Evolutionary conservation across 2,329 filamentous ascomycete species (phyloP).

Genomic region (Fusarium sp.): DNA sequence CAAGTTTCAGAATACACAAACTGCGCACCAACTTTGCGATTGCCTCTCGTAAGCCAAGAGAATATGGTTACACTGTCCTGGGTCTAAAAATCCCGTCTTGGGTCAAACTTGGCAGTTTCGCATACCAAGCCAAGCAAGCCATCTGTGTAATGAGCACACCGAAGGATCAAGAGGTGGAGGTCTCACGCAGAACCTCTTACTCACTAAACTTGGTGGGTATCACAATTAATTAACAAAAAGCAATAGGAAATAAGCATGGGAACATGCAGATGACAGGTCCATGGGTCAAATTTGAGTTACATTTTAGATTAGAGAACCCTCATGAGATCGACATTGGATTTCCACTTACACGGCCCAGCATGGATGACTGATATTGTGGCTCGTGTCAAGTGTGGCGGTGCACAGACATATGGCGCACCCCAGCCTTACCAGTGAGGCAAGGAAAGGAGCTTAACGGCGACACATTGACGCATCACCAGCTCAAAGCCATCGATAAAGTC

Average conservation of each 20-base stretch:
- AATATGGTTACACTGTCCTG: conserved; percentile 1
- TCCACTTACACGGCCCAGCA: background rate
- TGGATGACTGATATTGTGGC: conserved; percentile 10
- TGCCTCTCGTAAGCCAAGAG: conserved; percentile 16
- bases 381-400: conserved; percentile 19
- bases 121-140: background rate
- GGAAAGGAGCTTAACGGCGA: conserved; percentile 38
- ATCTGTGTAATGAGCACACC: background rate
- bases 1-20: conserved; percentile 22
- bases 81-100: conserved; percentile 1
- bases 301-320: background rate
- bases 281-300: background rate
- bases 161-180: background rate
- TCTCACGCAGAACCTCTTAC: background rate
- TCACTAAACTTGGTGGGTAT: background rate
- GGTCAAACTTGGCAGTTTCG: conserved; percentile 4
- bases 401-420: conserved; percentile 25
- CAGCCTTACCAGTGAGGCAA: conserved; percentile 49
- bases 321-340: background rate
- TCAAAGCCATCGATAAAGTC: conserved; percentile 37
- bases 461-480: conserved; percentile 40
- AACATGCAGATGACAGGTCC: background rate
- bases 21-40: conserved; percentile 1
- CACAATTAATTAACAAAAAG: background rate
- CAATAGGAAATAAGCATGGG: background rate